A percentile compares a stretch with the other conserved stretches of the same genome.
Conservation (phyloP, 441 rosid species). For the Breynia disticha region DNA sequence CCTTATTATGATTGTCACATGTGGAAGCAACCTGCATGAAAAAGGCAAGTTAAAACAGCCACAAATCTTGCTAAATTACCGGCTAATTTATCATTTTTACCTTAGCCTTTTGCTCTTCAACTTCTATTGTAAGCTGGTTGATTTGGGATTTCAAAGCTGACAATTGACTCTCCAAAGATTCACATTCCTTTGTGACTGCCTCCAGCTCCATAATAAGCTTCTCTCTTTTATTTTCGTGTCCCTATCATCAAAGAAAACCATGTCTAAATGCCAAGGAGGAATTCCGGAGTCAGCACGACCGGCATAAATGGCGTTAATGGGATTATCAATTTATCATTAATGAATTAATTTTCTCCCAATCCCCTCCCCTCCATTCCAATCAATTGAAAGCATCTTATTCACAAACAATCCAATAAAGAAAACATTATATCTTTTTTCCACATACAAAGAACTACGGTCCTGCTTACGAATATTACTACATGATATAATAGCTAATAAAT, state of each 20-base stretch:
- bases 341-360: no score
- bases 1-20: conserved; percentile 49
- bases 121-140: conserved; percentile 46
- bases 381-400: no score
- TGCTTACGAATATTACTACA: no score
- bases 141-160: conserved; percentile 55
- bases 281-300: neutral
- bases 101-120: conserved; percentile 64
- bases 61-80: conserved; percentile 5
- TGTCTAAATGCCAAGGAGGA: conserved; percentile 9
- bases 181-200: conserved; percentile 60
- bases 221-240: conserved; percentile 75
- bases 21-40: conserved; percentile 52
- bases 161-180: conserved; percentile 75
- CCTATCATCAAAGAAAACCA: conserved; percentile 32
- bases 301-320: neutral
- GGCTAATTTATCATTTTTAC: conserved; percentile 29
- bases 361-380: no score
- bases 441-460: no score
- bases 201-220: conserved; percentile 90
- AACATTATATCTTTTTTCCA: no score
- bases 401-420: no score
- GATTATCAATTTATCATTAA: no score
- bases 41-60: conserved; percentile 15
- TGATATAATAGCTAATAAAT: no score